Percentiles rank a stretch among this genome's conserved stretches.
Evolutionary conservation across 2,329 filamentous ascomycete species (phyloP).

Genomic region (Nakataea oryzae): DNA sequence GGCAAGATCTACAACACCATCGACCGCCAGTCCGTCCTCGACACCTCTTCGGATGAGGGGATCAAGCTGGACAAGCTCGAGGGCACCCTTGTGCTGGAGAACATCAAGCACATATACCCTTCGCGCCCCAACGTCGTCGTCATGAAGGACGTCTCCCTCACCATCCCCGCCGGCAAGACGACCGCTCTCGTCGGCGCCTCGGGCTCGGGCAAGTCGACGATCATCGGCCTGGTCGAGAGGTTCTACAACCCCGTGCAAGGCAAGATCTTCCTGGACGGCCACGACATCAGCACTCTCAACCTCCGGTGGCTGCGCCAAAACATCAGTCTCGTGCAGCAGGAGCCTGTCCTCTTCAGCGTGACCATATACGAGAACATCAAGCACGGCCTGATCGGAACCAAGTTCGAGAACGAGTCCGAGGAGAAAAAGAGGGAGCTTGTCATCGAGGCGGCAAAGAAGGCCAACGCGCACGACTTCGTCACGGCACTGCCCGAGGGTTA

Average conservation of each 20-base stretch:
- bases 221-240: conserved; percentile 84
- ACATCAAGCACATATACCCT: conserved; percentile 89
- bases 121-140: conserved; percentile 84
- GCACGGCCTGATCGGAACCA: conserved; percentile 82
- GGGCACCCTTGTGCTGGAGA: conserved; percentile 69
- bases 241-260: conserved; percentile 89
- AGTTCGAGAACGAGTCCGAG: conserved; percentile 55
- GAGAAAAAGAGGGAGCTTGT: conserved; percentile 64
- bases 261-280: conserved; percentile 68
- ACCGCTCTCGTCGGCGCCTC: conserved; percentile 91
- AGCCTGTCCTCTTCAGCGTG: conserved; percentile 81
- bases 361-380: conserved; percentile 84
- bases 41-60: conserved; percentile 64
- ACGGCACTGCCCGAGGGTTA: conserved; percentile 74
- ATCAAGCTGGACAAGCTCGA: conserved; percentile 60
- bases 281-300: conserved; percentile 72
- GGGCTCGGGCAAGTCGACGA: conserved; percentile 88
- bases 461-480: conserved; percentile 93
- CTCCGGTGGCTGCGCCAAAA: conserved; percentile 86
- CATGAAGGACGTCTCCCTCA: conserved; percentile 71
- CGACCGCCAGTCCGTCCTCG: conserved; percentile 74
- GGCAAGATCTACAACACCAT: conserved; percentile 92
- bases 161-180: conserved; percentile 79
- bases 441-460: conserved; percentile 73
- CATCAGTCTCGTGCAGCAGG: conserved; percentile 85